Base-by-base conservation (phyloP, 2,329 filamentous ascomycete species). In the Huntiella savannae region DNA sequence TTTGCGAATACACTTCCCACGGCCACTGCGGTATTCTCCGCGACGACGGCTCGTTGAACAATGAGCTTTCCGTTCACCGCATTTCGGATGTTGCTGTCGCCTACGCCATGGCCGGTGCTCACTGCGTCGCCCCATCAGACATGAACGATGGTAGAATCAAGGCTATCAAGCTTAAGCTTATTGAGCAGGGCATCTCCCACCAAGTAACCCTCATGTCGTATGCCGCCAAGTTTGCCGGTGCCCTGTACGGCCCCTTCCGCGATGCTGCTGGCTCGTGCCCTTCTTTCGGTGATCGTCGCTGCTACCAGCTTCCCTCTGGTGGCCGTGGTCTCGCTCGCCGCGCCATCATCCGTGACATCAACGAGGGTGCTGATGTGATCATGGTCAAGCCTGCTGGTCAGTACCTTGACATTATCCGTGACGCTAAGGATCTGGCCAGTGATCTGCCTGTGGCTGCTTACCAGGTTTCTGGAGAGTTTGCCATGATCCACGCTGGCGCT, bases 111-210 rank as follows among this genome's bases (percentile, higher is more conserved):
- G 91, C 91, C 12, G 91, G 91, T 48, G 91, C 88, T 1, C 91
- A 98, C 63, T 96, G 88, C 60, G 86, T 98, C 22, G 91, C 91
- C 0, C 91, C 91, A 2, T 94, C 85, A 1, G 91, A 98, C 62
- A 98, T 98, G 91, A 98, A 96, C 60, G 91, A 98, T 60, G 91
- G 91, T 22, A 82, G 91, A 53, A 92, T 98, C 57, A 83, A 88
- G 49, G 88, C 87, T 51, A 98, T 98, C 62, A 98, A 98, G 70
- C 73, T 95, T 46, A 96, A 95, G 68, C 70, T 98, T 52, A 96
- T 96, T 49, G 88, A 96, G 62, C 79, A 86, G 49, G 88, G 88
- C 46, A 82, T 96, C 55, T 81, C 87, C 5, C 91, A 98, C 66
- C 79, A 81, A 59, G 81, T 88, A 10, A 73, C 93, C 46, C 71